phyloP scores from a whole-genome alignment of 2,329 filamentous ascomycete species.

The Balansia obtecta region DNA sequence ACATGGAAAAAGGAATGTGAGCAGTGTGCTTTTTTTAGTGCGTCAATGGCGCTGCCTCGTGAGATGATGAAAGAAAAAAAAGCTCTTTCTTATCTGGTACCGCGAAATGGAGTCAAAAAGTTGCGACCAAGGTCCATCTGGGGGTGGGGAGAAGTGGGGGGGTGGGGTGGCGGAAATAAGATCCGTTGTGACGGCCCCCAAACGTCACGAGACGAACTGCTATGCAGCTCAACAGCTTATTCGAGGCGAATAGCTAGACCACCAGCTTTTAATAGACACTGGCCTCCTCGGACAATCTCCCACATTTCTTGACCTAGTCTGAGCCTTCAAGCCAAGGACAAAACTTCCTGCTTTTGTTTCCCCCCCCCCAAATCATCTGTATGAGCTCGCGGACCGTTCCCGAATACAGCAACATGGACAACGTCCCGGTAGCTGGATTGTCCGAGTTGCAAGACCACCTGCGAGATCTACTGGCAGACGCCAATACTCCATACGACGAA shows the following conservation, averaged over 20 bases:
- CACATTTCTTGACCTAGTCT: no score
- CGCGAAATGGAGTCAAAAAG: not conserved
- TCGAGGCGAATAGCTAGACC: no score
- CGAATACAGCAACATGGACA: conserved; percentile 23
- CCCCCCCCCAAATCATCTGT: not conserved
- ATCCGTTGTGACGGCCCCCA: not conserved
- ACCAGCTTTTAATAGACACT: no score
- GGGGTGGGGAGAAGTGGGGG: no score
- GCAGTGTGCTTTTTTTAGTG: not conserved
- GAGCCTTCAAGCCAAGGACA: no score
- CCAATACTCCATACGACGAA: conserved; percentile 28
- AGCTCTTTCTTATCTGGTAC: not conserved
- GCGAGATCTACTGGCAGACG: conserved; percentile 32
- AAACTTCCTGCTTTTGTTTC: not conserved
- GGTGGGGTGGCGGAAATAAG: conserved; percentile 5
- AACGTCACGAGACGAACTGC: not conserved
- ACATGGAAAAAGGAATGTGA: conserved; percentile 25
- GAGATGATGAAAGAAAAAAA: not conserved
- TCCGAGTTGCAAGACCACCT: conserved; percentile 43
- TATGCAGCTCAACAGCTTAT: not conserved
- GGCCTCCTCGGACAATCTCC: no score
- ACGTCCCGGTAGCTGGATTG: conserved; percentile 36
- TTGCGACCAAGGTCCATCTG: not conserved
- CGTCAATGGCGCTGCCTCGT: not conserved
- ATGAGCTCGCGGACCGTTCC: conserved; percentile 24